Evolutionary conservation across 176 grass and related monocot species (phyloP).

Genomic region (Tuctoria greenei): DNA sequence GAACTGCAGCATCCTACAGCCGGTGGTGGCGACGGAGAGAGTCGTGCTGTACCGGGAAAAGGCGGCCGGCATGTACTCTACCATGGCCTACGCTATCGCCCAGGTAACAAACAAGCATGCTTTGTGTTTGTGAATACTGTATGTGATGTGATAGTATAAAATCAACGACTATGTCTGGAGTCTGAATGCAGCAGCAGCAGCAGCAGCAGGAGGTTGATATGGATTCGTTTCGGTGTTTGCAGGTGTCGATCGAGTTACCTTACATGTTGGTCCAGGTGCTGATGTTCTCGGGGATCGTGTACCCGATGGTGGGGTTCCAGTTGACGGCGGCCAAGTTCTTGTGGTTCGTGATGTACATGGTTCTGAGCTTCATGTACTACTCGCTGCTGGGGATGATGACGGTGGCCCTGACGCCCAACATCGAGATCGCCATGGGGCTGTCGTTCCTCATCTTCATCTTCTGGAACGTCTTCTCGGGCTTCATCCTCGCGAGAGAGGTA

Average conservation of each 20-base stretch:
- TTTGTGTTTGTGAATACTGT: too few species aligned
- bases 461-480: conserved; percentile 76
- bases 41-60: conserved; percentile 64
- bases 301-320: conserved; percentile 74
- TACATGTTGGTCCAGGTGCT: conserved; percentile 66
- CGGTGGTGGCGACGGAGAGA: conserved; percentile 65
- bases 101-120: conserved; percentile 40
- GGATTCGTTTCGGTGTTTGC: background rate
- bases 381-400: conserved; percentile 77
- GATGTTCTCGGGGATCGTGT: conserved; percentile 51
- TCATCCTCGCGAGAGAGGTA: conserved; percentile 70
- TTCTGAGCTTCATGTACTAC: conserved; percentile 75
- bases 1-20: conserved; percentile 68
- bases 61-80: conserved; percentile 73
- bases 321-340: conserved; percentile 47
- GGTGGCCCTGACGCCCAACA: conserved; percentile 67
- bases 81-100: conserved; percentile 61
- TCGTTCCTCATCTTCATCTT: conserved; percentile 72
- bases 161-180: too few species aligned
- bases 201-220: too few species aligned
- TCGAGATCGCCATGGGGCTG: conserved; percentile 65
- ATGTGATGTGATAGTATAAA: too few species aligned
- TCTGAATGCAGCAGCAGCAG: too few species aligned
- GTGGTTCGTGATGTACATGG: conserved; percentile 64
- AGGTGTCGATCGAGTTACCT: conserved; percentile 56